A percentile compares a stretch with the other conserved stretches of the same genome.
phyloP scores from a whole-genome alignment of 257 asterid genomes.

The Solanum neorickii region DNA sequence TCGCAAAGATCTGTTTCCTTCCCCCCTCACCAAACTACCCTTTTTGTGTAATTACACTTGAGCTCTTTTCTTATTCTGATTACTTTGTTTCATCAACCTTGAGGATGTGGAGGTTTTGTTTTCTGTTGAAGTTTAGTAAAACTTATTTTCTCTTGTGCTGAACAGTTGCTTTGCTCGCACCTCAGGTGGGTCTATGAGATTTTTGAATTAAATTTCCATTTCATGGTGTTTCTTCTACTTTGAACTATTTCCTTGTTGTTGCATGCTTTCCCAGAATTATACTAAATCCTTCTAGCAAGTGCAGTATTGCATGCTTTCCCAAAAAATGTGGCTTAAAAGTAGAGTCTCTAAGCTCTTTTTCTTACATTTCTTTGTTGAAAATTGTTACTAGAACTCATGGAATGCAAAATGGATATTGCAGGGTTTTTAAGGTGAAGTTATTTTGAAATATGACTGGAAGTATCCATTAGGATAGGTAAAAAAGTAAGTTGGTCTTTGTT shows the following conservation, averaged over 20 bases:
- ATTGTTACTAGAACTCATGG: neutral
- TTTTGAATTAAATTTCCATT: too few species aligned
- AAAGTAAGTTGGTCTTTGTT: too few species aligned
- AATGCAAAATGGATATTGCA: too few species aligned
- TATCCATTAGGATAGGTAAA: too few species aligned
- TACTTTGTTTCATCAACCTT: neutral
- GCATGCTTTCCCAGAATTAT: too few species aligned
- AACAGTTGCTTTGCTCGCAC: neutral
- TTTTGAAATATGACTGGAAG: too few species aligned
- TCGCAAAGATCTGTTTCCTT: neutral
- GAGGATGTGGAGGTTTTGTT: neutral
- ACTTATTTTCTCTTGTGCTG: neutral
- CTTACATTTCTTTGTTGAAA: neutral
- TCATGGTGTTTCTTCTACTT: too few species aligned
- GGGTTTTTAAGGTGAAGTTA: too few species aligned
- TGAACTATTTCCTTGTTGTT: too few species aligned
- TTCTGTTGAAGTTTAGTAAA: neutral
- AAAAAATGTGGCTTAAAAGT: too few species aligned
- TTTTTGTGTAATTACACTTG: neutral
- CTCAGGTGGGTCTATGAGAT: neutral
- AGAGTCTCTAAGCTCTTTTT: neutral
- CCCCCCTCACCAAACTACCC: neutral
- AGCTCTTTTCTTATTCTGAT: neutral
- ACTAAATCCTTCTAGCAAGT: too few species aligned
- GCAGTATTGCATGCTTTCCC: too few species aligned